A percentile compares a stretch with the other conserved stretches of the same genome.
These are phyloP conservation scores for Lachancea mirantina DNA, from an alignment of 805 yeast species.

Conservation along the genomic window DNA sequence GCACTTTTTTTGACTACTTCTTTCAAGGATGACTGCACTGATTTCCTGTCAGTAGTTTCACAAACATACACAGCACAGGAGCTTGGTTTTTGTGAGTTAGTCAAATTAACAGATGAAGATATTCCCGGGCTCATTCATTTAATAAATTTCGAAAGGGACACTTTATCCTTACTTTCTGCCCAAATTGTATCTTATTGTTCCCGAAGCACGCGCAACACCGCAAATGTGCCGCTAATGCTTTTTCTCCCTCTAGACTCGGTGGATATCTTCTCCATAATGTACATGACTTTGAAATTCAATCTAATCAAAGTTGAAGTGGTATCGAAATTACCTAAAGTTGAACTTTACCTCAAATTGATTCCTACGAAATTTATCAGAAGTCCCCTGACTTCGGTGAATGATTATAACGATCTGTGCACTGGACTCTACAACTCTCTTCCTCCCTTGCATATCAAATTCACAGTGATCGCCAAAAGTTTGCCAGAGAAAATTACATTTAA, in stretches of 20 bases:
- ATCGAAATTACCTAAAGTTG: conserved; percentile 26
- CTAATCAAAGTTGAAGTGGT: conserved; percentile 36
- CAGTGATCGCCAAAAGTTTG: conserved; percentile 35
- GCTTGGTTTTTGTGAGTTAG: conserved; percentile 31
- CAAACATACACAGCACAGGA: conserved; percentile 30
- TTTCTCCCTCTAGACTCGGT: conserved; percentile 22
- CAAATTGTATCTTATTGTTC: conserved; percentile 32
- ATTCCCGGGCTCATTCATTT: conserved; percentile 23
- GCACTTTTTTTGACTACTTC: conserved; percentile 39
- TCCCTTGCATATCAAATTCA: conserved; percentile 25
- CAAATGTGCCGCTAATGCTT: conserved; percentile 24
- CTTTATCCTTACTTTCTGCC: conserved; percentile 46
- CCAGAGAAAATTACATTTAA: conserved; percentile 40
- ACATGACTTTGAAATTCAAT: conserved; percentile 41
- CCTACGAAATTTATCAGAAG: conserved; percentile 37
- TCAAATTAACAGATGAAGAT: conserved; percentile 25
- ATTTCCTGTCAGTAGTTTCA: conserved; percentile 27
- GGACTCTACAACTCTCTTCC: conserved; percentile 51
- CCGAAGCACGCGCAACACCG: conserved; percentile 23
- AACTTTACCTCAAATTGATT: conserved; percentile 33
- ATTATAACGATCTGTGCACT: conserved; percentile 39
- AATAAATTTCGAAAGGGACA: conserved; percentile 34
- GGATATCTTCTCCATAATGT: conserved; percentile 38
- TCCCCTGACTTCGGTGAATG: conserved; percentile 26
- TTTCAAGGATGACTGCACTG: conserved; percentile 22